phyloP scores from a whole-genome alignment of 495 filamentous ascomycete genomes.

The Penicillium tannophilum region DNA sequence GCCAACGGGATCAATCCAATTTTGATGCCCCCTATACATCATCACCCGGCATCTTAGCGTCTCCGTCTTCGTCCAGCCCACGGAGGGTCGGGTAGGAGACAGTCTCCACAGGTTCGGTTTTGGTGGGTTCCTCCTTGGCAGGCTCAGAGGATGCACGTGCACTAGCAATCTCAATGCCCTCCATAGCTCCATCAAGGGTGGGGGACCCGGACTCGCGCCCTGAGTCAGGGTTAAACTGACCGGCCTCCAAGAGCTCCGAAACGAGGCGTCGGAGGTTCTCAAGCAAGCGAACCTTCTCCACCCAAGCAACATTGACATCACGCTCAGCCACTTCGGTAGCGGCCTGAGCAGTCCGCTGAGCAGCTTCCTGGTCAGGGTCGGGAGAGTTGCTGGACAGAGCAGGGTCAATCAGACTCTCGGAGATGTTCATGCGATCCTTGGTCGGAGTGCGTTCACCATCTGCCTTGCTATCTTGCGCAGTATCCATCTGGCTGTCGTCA shows the following conservation, averaged over 20 bases:
- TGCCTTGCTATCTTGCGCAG: constrained; percentile 50
- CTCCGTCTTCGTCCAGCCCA: constrained; percentile 44
- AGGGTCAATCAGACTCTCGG: constrained; percentile 57
- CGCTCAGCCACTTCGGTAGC: constrained; percentile 50
- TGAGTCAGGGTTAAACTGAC: constrained; percentile 58
- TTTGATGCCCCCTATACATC: constrained; percentile 16
- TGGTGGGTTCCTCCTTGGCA: constrained; percentile 22
- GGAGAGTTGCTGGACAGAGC: constrained; percentile 44
- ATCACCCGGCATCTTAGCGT: constrained; percentile 42
- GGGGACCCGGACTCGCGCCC: constrained; percentile 7
- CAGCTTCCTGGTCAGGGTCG: constrained; percentile 43
- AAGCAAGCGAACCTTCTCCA: constrained; percentile 80
- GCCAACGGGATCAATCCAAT: constrained; percentile 2
- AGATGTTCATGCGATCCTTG: constrained; percentile 42
- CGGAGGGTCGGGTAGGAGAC: constrained; percentile 53
- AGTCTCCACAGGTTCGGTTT: constrained; percentile 29
- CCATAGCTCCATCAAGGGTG: constrained; percentile 44
- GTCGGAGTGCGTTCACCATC: constrained; percentile 50
- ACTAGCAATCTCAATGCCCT: constrained; percentile 37
- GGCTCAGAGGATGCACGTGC: constrained; percentile 21
- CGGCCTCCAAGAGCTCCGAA: constrained; percentile 60
- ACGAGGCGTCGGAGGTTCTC: constrained; percentile 73
- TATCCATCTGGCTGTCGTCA: constrained; percentile 54
- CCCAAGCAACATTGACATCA: constrained; percentile 71
- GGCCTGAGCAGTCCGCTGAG: constrained; percentile 46